A percentile compares a stretch with the other conserved stretches of the same genome.
Evolutionary conservation across 2,329 filamentous ascomycete species (phyloP).

Genomic region (Colletotrichum chlorophyti): DNA sequence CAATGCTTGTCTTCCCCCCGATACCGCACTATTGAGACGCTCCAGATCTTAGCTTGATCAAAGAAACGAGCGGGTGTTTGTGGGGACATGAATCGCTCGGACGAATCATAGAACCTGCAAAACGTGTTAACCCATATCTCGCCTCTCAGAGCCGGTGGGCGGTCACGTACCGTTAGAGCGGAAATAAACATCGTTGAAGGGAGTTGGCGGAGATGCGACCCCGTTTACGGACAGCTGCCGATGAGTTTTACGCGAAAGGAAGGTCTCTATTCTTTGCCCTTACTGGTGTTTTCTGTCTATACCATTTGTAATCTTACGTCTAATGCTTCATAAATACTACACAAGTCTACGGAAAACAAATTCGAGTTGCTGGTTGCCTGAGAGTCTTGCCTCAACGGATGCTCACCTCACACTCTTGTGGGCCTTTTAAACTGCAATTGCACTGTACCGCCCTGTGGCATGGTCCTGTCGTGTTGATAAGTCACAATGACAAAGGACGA

Average conservation of each 20-base stretch:
- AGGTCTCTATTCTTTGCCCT: neutral
- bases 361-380: no score
- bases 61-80: slow-evolving; percentile 7
- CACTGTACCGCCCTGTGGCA: no score
- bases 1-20: slow-evolving; percentile 1
- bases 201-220: neutral
- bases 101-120: slow-evolving; percentile 20
- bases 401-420: no score
- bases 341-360: no score
- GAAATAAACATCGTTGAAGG: slow-evolving; percentile 23
- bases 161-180: slow-evolving; percentile 10
- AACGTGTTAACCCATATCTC: neutral
- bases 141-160: slow-evolving; percentile 16
- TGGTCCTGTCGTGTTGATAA: no score
- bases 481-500: slow-evolving; percentile 12
- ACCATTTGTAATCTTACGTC: no score
- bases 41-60: neutral
- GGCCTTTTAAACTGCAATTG: no score
- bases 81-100: slow-evolving; percentile 6
- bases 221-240: slow-evolving; percentile 5
- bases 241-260: slow-evolving; percentile 1
- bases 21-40: slow-evolving; percentile 14
- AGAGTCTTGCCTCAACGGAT: no score
- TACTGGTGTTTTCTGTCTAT: neutral
- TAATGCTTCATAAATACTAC: no score